phyloP scores from a whole-genome alignment of 192 early-diverging fungal species.

The Coemansia sp. region DNA sequence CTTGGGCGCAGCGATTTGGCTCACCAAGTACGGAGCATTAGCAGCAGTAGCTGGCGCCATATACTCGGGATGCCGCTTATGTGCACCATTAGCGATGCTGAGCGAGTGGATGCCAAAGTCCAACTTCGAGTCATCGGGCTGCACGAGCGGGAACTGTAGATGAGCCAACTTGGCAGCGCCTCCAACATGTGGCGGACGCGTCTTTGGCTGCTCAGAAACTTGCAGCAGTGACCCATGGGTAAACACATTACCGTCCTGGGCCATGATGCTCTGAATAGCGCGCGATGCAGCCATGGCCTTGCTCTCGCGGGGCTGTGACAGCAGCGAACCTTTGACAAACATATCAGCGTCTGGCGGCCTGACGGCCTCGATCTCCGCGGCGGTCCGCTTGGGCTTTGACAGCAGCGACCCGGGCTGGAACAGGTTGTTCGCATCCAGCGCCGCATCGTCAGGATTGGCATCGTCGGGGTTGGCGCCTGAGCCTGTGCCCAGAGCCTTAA shows the following conservation, averaged over 20 bases:
- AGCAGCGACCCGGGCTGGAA: conserved; percentile 49
- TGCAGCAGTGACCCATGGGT: conserved; percentile 50
- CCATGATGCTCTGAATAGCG: conserved; percentile 51
- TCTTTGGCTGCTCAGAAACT: conserved; percentile 38
- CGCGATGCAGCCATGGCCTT: conserved; percentile 53
- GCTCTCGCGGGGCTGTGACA: conserved; percentile 52
- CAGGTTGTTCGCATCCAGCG: conserved; percentile 10
- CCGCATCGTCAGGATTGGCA: conserved; percentile 13
- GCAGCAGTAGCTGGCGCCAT: background rate
- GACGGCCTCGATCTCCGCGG: conserved; percentile 21
- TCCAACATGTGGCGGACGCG: conserved; percentile 39
- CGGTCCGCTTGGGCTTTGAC: conserved; percentile 42
- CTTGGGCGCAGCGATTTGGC: conserved; percentile 4
- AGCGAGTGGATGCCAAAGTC: conserved; percentile 7
- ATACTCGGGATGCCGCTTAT: conserved; percentile 4
- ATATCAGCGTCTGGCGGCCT: conserved; percentile 26
- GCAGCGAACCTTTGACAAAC: conserved; percentile 51
- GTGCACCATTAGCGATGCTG: background rate
- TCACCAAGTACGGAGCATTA: background rate
- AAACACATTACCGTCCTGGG: conserved; percentile 48
- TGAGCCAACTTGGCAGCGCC: conserved; percentile 25
- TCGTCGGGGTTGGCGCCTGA: background rate
- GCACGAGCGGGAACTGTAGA: conserved; percentile 40
- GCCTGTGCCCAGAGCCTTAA: conserved; percentile 21
- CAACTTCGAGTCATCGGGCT: conserved; percentile 16